Conservation (phyloP, 2,329 filamentous ascomycete species). For the Periconia macrospinosa region DNA sequence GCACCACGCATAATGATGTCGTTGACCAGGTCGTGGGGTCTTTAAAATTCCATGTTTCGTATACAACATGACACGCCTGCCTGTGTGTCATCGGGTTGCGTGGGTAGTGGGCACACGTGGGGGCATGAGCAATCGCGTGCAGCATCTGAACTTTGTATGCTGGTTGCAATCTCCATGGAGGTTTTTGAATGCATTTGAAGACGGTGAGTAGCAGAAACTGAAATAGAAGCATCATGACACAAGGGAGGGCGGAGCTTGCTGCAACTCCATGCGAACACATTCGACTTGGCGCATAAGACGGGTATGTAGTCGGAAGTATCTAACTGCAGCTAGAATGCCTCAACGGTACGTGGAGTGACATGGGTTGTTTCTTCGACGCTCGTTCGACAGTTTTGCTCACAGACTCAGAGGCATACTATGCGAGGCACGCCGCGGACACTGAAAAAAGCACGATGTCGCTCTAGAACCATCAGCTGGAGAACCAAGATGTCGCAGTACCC, state of each 20-base stretch:
- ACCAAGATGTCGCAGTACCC: background rate
- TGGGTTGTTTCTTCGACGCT: background rate
- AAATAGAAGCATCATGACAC: slow-evolving; percentile 2
- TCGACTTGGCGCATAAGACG: slow-evolving; percentile 10
- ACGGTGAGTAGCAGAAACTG: slow-evolving; percentile 9
- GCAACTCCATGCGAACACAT: background rate
- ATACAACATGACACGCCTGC: slow-evolving; percentile 5
- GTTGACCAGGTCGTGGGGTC: background rate
- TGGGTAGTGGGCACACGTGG: background rate
- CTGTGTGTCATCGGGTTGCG: background rate
- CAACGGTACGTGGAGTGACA: background rate
- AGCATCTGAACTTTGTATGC: background rate
- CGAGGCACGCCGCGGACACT: too few relatives aligned
- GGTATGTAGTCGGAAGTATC: slow-evolving; percentile 1
- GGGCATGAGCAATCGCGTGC: slow-evolving; percentile 3
- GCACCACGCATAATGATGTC: slow-evolving; percentile 11
- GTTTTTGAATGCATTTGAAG: background rate
- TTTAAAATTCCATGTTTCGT: slow-evolving; percentile 15
- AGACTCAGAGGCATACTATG: background rate
- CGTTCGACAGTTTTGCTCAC: background rate
- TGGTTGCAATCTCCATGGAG: background rate
- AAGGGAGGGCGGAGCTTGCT: background rate
- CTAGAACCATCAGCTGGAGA: background rate
- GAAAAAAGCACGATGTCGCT: too few relatives aligned
- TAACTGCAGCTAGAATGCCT: background rate